These are phyloP conservation scores for Aspergillus mulundensis DNA, from an alignment of 495 filamentous ascomycete species.

Conservation along the genomic window DNA sequence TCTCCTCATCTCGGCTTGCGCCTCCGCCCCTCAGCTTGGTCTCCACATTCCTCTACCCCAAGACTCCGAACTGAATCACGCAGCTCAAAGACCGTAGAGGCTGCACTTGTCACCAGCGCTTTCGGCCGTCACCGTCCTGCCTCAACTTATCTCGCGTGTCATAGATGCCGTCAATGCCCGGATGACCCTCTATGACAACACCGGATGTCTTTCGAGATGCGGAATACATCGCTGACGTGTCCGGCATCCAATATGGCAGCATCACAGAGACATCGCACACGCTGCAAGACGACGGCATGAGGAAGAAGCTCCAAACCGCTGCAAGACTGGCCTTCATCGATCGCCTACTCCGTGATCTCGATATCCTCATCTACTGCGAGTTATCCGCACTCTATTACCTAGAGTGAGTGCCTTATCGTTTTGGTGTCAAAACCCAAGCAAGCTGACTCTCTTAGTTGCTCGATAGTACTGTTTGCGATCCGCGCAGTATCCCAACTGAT, in stretches of 20 bases:
- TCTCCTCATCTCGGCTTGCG: conserved; percentile 5
- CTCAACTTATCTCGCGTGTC: conserved; percentile 1
- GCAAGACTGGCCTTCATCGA: conserved; percentile 59
- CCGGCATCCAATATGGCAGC: conserved; percentile 38
- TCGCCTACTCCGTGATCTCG: conserved; percentile 66
- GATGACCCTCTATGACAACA: conserved; percentile 51
- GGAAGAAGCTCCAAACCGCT: conserved; percentile 31
- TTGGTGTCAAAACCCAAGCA: background rate
- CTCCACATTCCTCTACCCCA: conserved; percentile 9
- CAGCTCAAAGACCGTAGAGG: background rate
- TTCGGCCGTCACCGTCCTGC: background rate
- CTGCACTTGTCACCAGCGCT: background rate
- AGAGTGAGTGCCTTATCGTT: conserved; percentile 57
- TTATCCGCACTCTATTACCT: conserved; percentile 83
- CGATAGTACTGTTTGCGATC: conserved; percentile 65
- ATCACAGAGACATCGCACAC: conserved; percentile 15
- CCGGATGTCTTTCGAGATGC: conserved; percentile 49
- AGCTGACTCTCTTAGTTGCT: conserved; percentile 55
- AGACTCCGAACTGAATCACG: background rate
- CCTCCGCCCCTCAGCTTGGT: conserved; percentile 9
- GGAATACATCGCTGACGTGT: conserved; percentile 50
- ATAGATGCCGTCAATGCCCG: conserved; percentile 30
- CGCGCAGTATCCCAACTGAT: conserved; percentile 68
- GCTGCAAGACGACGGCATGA: conserved; percentile 31
- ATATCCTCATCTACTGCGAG: conserved; percentile 77